Base-by-base conservation (phyloP, 768 basidiomycete genomes). In the Leccinum broughii region DNA sequence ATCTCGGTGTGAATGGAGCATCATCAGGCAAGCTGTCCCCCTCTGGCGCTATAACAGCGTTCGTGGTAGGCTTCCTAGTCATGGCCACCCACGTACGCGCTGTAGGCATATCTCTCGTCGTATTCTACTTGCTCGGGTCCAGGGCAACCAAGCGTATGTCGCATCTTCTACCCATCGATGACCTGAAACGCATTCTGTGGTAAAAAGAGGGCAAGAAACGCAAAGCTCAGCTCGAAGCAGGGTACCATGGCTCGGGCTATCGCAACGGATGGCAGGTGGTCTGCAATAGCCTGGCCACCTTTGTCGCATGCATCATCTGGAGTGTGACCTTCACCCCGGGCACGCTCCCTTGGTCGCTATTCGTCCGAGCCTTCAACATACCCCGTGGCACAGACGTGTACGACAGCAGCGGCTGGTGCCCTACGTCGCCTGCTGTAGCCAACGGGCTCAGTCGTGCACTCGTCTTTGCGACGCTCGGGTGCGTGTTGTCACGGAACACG, bases 201-300 rank as follows among this genome's bases (percentile, higher is more conserved):
- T 26, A 17, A 6, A 34, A 52, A 87, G 90, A 88, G 62, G 88
- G 93, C 58, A 94, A 88, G 75, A 77, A 83, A 54, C 78, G 80
- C 55, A 98, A 97, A 71, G 82, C 83, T 3, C 77, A 26, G 26
- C 26, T 26, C 26, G 26, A 26, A 26, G 90, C 90, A 46, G 92
- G 89, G 0, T 85, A 90, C 67, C 82, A 88, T 53, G 85, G 84
- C 55, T 80, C 80, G 13, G 95, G 93, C 0, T 86, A 93, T 70
- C 81, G 95, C 49, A 83, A 77, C 32, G 90, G 85, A 15, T 83
- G 85, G 77, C 95, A 96, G 75, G 94, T 94, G 22, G 73, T 95
- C 10, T 88, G 85, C 77, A 95, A 94, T 70, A 90, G 90, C 37
- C 77, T 84, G 13, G 80, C 86, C 22, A 89, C 86, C 0, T 70